Conservation (phyloP, 2,329 filamentous ascomycete species). For the Lasiodiplodia hormozganensis region DNA sequence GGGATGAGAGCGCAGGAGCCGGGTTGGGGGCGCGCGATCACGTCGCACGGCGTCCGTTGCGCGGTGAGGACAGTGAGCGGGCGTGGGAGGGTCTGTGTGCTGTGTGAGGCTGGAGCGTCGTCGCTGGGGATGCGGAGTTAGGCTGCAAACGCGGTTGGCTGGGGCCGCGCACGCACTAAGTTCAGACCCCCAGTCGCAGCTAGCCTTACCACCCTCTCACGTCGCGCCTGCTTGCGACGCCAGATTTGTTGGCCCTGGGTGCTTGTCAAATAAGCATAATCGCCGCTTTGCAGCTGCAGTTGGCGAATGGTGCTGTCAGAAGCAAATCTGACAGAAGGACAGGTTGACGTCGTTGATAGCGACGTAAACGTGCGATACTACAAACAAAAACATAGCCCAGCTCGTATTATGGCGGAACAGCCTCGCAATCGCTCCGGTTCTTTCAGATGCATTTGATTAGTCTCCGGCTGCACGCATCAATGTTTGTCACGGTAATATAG, state of each 20-base stretch:
- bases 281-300: neutral
- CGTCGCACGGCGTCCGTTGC: conserved; percentile 26
- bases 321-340: too few relatives aligned
- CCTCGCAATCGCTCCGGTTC: neutral
- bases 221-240: neutral
- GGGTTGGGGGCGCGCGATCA: conserved; percentile 25
- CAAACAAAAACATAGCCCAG: neutral
- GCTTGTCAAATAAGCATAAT: conserved; percentile 21
- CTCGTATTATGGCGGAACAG: neutral
- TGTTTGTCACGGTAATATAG: neutral
- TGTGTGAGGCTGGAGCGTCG: conserved; percentile 23
- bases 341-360: neutral
- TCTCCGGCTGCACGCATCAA: neutral
- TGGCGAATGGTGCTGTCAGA: neutral
- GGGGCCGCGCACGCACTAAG: conserved; percentile 1
- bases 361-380: neutral
- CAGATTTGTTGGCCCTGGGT: neutral
- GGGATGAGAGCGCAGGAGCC: conserved; percentile 20
- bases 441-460: neutral
- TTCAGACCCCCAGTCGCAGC: neutral
- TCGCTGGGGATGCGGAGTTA: conserved; percentile 23
- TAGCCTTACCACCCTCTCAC: conserved; percentile 17
- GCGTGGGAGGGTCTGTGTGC: conserved; percentile 26
- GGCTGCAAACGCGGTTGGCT: conserved; percentile 4
- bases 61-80: conserved; percentile 21